Evolutionary conservation across 495 filamentous ascomycete genomes (phyloP), one percentile per base, ranked within the genome.

Genomic region (Zalerion maritima): DNA sequence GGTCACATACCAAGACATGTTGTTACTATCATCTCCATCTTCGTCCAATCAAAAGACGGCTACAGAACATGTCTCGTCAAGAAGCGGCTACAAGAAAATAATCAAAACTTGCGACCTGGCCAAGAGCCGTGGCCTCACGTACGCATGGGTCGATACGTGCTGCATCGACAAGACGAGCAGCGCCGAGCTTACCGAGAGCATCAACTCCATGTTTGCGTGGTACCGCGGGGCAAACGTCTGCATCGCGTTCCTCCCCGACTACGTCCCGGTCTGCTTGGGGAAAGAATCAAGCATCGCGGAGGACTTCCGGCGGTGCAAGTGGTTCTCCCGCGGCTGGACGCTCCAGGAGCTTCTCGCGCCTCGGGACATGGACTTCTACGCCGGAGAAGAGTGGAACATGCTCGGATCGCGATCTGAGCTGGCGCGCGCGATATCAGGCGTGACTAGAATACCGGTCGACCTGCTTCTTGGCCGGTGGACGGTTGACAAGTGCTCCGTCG

Each of bases 281-380:
- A n/a, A n/a, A n/a, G n/a, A n/a, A n/a, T n/a, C n/a, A n/a, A n/a
- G n/a, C n/a, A n/a, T n/a, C n/a, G n/a, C n/a, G n/a, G n/a, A n/a
- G n/a, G n/a, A 11, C 1, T 39, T 36, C 21, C 32, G 26, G 8
- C 24, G 8, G 24, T 46, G 43, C 28, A 23, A 35, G 14, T 56
- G 52, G 48, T 56, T 54, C 28, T 36, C 26, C 5, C 20, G 50
- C 20, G 49, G 50, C 7, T 54, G 50, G 50, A 54, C 50, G 2
- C 35, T 56, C 2, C 50, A 54, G 18, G 52, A 56, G 28, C 38
- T 56, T 3, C 29, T 57, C 13, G 37, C 37, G 5, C 37, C 36
- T 1, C 17, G 3, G 18, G 19, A 21, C 8, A 20, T 30, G 17
- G 19, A 12, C 4, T 39, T 39, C 32, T 39, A 19, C 14, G 34